A percentile compares a stretch with the other conserved stretches of the same genome.
Conservation (phyloP, 202 grass and related monocot species). For the Dendrocalamus latiflorus region DNA sequence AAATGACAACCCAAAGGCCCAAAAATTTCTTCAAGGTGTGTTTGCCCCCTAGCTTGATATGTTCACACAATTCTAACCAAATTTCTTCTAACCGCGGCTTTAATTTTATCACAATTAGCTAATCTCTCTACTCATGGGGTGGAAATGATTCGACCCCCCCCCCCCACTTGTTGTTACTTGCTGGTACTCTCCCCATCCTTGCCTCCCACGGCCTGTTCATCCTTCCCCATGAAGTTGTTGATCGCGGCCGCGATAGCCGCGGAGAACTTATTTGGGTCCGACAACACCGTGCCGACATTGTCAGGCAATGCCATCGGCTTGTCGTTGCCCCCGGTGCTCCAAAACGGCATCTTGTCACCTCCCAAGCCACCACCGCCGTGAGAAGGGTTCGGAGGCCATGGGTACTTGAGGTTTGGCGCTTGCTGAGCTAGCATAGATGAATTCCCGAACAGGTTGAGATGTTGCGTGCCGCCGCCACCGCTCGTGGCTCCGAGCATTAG, state of each 20-base stretch:
- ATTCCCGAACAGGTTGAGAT: slow-evolving; percentile 32
- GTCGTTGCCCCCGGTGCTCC: slow-evolving; percentile 28
- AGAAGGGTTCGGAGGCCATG: slow-evolving; percentile 34
- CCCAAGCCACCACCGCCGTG: not conserved
- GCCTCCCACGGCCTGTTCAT: slow-evolving; percentile 18
- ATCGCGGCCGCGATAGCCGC: slow-evolving; percentile 43
- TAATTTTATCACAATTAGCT: slow-evolving; percentile 18
- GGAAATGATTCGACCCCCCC: slow-evolving; percentile 45
- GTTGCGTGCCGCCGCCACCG: not conserved
- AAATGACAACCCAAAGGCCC: slow-evolving; percentile 21
- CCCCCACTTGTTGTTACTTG: slow-evolving; percentile 44
- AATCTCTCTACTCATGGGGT: slow-evolving; percentile 25
- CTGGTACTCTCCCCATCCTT: slow-evolving; percentile 60
- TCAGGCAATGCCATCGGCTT: slow-evolving; percentile 4
- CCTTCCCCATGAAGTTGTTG: slow-evolving; percentile 52
- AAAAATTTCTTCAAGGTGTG: slow-evolving; percentile 3
- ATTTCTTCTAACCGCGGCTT: too few relatives aligned
- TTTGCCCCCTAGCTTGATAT: slow-evolving; percentile 17
- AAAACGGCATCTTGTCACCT: slow-evolving; percentile 49
- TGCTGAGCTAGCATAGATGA: slow-evolving; percentile 20
- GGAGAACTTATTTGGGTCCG: slow-evolving; percentile 39
- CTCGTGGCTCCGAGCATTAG: not conserved
- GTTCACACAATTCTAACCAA: slow-evolving; percentile 32
- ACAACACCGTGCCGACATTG: slow-evolving; percentile 20
- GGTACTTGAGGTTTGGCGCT: slow-evolving; percentile 32